Conservation (phyloP, 1,284 basidiomycete genomes). For the Ustilago crameri region DNA sequence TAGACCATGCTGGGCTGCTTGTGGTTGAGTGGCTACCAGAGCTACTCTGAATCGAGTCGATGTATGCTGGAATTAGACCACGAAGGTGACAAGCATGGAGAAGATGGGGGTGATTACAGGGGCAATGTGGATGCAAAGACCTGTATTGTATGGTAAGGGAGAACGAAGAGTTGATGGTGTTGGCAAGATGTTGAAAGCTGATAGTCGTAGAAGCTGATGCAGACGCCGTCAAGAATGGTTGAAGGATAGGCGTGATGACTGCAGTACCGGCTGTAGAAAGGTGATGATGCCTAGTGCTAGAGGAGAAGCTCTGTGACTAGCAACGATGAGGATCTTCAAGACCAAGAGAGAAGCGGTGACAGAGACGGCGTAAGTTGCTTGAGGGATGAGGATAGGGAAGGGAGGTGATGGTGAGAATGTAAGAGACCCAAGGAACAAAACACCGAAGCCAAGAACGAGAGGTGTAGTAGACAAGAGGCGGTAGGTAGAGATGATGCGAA, state of each 20-base stretch:
- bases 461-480: too few species aligned
- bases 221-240: neutral
- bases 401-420: conserved; percentile 1
- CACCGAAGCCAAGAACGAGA: neutral
- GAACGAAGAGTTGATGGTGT: neutral
- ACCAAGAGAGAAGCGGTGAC: neutral
- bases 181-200: neutral
- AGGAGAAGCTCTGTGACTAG: conserved; percentile 8
- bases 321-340: neutral
- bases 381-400: neutral
- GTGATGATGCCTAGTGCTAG: conserved; percentile 3
- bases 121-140: neutral
- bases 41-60: conserved; percentile 5
- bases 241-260: neutral
- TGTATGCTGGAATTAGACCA: conserved; percentile 13
- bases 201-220: neutral
- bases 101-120: neutral
- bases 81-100: conserved; percentile 19
- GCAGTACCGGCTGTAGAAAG: conserved; percentile 8
- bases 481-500: neutral
- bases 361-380: neutral
- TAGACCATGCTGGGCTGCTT: conserved; percentile 29
- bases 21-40: conserved; percentile 22
- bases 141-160: neutral
- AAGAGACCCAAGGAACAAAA: neutral